Percentiles rank a stretch among this genome's conserved stretches.
Evolutionary conservation across 345 rosid species (phyloP).

Genomic region (Atalantia buxifolia): DNA sequence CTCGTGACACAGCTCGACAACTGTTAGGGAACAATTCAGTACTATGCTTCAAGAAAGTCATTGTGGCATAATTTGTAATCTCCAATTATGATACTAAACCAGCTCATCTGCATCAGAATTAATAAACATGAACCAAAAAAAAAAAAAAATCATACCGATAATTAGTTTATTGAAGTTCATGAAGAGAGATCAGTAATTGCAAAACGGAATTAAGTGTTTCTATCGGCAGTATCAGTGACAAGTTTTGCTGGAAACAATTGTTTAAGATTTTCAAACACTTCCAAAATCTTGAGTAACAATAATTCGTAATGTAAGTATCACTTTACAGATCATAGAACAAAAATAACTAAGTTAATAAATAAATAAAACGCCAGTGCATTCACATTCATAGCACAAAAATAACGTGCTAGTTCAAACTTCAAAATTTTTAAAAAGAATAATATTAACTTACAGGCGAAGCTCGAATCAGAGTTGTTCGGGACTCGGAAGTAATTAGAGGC

Average conservation of each 20-base stretch:
- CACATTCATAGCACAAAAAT: not conserved
- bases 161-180: not conserved
- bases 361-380: not conserved
- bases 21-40: conserved; percentile 33
- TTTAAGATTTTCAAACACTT: not conserved
- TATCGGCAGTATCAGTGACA: not conserved
- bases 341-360: not conserved
- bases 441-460: not conserved
- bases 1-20: conserved; percentile 42
- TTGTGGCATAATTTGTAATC: not conserved
- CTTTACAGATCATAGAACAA: not conserved
- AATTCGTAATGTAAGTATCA: not conserved
- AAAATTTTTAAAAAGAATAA: too few species aligned
- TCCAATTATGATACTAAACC: not conserved
- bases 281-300: not conserved
- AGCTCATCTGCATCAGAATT: conserved; percentile 16
- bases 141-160: not conserved
- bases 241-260: not conserved
- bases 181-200: not conserved
- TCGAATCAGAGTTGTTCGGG: not conserved
- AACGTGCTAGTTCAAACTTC: not conserved
- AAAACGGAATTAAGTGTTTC: not conserved
- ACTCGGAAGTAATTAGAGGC: not conserved
- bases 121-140: not conserved
- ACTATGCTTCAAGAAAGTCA: conserved; percentile 19